phyloP scores from a whole-genome alignment of 768 basidiomycete species.

The Dioszegia crocea region DNA sequence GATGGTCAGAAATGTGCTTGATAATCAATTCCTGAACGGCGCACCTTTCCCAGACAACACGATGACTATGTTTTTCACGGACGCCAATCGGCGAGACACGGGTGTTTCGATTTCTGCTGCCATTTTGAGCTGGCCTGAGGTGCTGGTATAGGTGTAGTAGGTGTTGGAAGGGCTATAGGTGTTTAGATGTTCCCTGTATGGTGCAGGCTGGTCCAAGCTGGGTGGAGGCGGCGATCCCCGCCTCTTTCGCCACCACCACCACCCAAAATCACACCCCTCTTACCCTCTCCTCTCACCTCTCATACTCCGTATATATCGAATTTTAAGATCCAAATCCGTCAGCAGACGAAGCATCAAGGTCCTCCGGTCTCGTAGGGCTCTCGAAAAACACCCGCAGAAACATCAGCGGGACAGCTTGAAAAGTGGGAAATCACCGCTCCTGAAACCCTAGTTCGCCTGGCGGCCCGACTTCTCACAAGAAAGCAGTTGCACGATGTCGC shows the following conservation, averaged over 20 bases:
- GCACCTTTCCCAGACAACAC: constrained; percentile 85
- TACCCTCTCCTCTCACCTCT: too few relatives aligned
- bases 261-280: too few relatives aligned
- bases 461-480: neutral
- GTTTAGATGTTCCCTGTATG: neutral
- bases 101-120: constrained; percentile 54
- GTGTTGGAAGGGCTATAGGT: neutral
- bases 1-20: neutral
- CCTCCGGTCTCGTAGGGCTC: too few relatives aligned
- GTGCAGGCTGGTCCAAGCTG: neutral
- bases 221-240: too few relatives aligned
- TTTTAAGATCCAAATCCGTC: too few relatives aligned
- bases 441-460: constrained; percentile 4
- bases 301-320: too few relatives aligned
- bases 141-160: neutral
- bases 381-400: too few relatives aligned
- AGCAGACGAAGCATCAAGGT: too few relatives aligned
- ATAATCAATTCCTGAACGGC: neutral
- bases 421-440: neutral
- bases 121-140: constrained; percentile 17
- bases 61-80: constrained; percentile 79
- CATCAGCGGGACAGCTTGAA: too few relatives aligned
- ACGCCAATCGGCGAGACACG: constrained; percentile 65
- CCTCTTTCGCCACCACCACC: too few relatives aligned
- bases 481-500: constrained; percentile 24